Base-by-base conservation (phyloP, 2,329 filamentous ascomycete species). In the Botrytis porri region DNA sequence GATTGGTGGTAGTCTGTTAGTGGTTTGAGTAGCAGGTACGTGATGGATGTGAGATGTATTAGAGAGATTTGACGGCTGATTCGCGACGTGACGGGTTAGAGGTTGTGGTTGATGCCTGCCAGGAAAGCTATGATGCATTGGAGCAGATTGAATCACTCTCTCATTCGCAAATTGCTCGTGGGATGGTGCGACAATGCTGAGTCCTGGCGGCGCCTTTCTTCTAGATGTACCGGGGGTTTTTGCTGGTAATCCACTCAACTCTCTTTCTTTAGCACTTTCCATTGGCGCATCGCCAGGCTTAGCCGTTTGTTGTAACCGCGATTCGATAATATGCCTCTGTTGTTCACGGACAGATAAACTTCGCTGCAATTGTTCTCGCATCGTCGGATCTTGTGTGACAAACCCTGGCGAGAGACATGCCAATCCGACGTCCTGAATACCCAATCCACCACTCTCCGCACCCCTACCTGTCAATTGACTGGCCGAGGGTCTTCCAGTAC, bases 351-450 rank as follows among this genome's bases (percentile, higher is more conserved):
- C 95, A 63, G 93, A 94, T 83, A 98, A 89, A 83, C 96, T 98
- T 77, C 95, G 90, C 83, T 98, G 94, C 70, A 99, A 85, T 82
- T 98, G 95, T 83, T 97, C 94, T 80, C 96, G 92, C 94, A 98
- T 97, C 32, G 92, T 88, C n/a, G 96, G 95, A 82, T 99, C 94
- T 79, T 98, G 93, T 25, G 96, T 98, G 77, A 97, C 91, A 80
- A 99, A 98, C 71, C 96, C 96, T 0, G 96, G 96, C 3, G 96
- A 98, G 72, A 99, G 86, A 80, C 96, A 99, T 60, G 95, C 95
- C 73, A 98, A 87, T 73, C 96, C 96, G 39, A 98, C 93, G 82
- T 98, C 94, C 79, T 97, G 94, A 80, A 98, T 95, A 60, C 88
- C 93, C 54, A 96, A 84, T 35, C 91, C 89, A 63, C 87, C 87